These are phyloP conservation scores for Elongisporangium anandrum DNA, from an alignment of 352 stramenopile species.

Conservation along the genomic window DNA sequence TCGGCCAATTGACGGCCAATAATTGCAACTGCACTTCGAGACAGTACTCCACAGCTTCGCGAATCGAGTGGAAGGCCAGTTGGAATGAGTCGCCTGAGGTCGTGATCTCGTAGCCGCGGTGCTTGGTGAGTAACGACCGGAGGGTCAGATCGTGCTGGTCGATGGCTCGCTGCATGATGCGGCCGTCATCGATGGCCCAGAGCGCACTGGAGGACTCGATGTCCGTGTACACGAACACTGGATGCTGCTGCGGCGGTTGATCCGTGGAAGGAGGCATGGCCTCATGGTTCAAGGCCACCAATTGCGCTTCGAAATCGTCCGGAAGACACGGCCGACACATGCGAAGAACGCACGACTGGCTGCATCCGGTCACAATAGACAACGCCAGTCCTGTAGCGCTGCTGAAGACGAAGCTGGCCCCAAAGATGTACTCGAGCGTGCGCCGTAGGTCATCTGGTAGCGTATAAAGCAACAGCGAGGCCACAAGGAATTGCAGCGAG, in stretches of 20 bases:
- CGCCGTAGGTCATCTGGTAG: conserved; percentile 14
- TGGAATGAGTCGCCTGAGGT: conserved; percentile 69
- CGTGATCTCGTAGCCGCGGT: conserved; percentile 73
- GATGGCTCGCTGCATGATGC: conserved; percentile 39
- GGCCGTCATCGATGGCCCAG: conserved; percentile 42
- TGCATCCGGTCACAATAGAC: conserved; percentile 41
- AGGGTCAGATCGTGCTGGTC: conserved; percentile 42
- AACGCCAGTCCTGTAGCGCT: conserved; percentile 29
- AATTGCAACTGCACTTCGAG: conserved; percentile 56
- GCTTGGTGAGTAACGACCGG: conserved; percentile 27
- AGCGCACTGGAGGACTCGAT: conserved; percentile 62
- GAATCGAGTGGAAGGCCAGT: conserved; percentile 61
- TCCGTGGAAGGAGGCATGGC: conserved; percentile 12
- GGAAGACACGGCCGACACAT: conserved; percentile 38
- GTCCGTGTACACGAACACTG: conserved; percentile 62
- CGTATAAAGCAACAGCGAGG: conserved; percentile 41
- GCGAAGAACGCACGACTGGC: conserved; percentile 38
- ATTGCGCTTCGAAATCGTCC: conserved; percentile 36
- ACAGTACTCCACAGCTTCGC: conserved; percentile 56
- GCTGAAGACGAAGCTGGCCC: conserved; percentile 34
- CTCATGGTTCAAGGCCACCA: conserved; percentile 26
- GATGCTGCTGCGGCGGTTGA: conserved; percentile 22
- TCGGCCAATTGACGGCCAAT: conserved; percentile 51
- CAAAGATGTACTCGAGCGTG: conserved; percentile 25
- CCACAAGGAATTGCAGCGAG: conserved; percentile 41